Evolutionary conservation across 306 rosid species (phyloP).

Genomic region (Fragaria ananassa): DNA sequence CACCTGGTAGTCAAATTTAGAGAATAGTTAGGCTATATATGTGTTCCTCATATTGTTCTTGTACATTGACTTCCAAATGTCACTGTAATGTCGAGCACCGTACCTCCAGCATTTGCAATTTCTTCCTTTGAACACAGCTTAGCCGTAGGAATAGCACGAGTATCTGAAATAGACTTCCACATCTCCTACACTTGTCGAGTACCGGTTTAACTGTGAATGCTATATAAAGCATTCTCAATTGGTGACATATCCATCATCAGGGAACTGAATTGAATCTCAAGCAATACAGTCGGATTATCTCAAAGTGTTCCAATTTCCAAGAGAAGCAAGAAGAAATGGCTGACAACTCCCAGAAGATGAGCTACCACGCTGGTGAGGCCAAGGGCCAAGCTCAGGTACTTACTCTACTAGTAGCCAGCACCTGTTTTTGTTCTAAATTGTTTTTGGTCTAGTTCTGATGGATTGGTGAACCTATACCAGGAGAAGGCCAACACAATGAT

Average conservation of each 20-base stretch:
- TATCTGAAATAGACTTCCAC: background rate
- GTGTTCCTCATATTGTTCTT: background rate
- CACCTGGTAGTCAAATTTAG: background rate
- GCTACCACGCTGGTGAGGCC: slow-evolving; percentile 55
- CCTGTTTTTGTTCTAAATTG: background rate
- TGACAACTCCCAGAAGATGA: slow-evolving; percentile 40
- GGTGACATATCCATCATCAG: background rate
- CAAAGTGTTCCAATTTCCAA: slow-evolving; percentile 11
- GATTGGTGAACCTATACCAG: slow-evolving; percentile 14
- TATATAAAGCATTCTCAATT: background rate
- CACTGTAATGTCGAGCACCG: background rate
- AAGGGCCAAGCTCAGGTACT: slow-evolving; percentile 56
- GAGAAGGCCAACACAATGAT: slow-evolving; percentile 49
- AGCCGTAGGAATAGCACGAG: background rate
- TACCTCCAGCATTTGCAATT: background rate
- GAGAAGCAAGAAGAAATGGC: slow-evolving; percentile 39
- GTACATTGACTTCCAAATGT: background rate
- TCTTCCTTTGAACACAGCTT: background rate
- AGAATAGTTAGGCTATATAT: background rate
- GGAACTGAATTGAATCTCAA: background rate
- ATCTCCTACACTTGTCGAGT: background rate
- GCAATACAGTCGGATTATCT: background rate
- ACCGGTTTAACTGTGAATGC: background rate
- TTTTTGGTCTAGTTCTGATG: background rate
- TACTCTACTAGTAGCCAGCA: background rate